Percentiles rank a stretch among this genome's conserved stretches.
Conservation (phyloP, 1,284 basidiomycete genomes). For the Cryptococcus sp. region DNA sequence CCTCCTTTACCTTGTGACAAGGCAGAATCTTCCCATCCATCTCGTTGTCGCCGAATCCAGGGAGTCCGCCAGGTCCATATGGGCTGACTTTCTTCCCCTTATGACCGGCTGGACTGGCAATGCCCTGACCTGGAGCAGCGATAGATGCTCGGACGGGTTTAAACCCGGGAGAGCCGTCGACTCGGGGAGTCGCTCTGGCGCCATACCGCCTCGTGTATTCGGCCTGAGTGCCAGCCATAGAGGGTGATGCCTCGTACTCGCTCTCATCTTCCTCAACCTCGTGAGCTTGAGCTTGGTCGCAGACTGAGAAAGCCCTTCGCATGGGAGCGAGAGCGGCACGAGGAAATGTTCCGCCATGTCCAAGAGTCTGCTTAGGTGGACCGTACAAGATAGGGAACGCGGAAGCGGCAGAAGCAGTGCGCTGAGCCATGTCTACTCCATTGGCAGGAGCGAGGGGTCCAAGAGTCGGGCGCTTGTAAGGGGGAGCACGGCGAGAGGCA, state of each 20-base stretch:
- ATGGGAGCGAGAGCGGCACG: constrained; percentile 35
- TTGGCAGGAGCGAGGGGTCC: constrained; percentile 18
- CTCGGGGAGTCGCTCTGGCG: constrained; percentile 25
- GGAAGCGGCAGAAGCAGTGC: constrained; percentile 34
- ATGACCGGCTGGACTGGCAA: constrained; percentile 16
- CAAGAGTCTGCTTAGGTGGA: constrained; percentile 18
- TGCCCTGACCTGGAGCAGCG: constrained; percentile 16
- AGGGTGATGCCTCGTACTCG: constrained; percentile 43
- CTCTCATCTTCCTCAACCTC: constrained; percentile 43
- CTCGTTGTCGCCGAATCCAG: constrained; percentile 90
- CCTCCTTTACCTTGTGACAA: constrained; percentile 88
- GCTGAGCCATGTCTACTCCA: constrained; percentile 15
- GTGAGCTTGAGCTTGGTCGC: constrained; percentile 37
- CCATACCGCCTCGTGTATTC: constrained; percentile 36
- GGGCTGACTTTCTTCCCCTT: constrained; percentile 30
- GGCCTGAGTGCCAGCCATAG: constrained; percentile 37
- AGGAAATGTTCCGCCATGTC: constrained; percentile 27
- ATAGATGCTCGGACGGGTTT: constrained; percentile 25
- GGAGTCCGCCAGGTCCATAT: constrained; percentile 56
- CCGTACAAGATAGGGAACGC: constrained; percentile 47
- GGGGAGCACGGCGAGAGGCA: constrained; percentile 27
- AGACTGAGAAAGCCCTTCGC: constrained; percentile 51
- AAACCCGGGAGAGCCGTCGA: constrained; percentile 44
- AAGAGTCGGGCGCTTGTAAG: constrained; percentile 37
- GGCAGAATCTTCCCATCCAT: constrained; percentile 89